Evolutionary conservation across 768 basidiomycete genomes (phyloP).

Genomic region (Podaxis pistillaris): DNA sequence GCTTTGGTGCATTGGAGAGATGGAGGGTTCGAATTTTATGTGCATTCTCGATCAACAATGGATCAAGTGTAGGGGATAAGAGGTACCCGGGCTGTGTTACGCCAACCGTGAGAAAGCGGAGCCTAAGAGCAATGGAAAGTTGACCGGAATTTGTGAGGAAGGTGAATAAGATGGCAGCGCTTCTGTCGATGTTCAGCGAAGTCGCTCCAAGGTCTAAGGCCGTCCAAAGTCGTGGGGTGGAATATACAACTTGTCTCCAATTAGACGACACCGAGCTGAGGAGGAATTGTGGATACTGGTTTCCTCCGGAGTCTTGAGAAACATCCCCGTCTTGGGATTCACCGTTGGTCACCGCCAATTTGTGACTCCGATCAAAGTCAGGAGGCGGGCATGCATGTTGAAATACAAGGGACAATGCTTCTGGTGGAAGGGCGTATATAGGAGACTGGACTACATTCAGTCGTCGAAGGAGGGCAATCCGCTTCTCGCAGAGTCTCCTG

Average conservation of each 20-base stretch:
- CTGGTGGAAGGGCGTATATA: not conserved
- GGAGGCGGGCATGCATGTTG: not conserved
- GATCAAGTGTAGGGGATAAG: not conserved
- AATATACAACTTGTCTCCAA: not conserved
- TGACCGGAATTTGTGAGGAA: not conserved
- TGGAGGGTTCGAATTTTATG: not conserved
- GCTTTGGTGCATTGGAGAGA: not conserved
- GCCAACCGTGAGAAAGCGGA: not conserved
- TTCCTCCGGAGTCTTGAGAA: not conserved
- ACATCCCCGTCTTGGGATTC: not conserved
- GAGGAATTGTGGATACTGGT: not conserved
- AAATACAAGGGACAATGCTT: not conserved
- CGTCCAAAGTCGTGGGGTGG: not conserved
- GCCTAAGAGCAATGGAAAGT: not conserved
- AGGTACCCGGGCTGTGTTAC: not conserved
- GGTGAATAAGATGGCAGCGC: not conserved
- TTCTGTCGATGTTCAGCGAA: not conserved
- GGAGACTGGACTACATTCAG: not conserved
- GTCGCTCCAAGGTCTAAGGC: not conserved
- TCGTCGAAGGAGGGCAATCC: not conserved
- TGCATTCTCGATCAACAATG: not conserved
- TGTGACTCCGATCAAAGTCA: not conserved
- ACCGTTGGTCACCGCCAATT: not conserved
- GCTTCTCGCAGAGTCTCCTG: not conserved
- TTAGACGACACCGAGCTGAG: not conserved